phyloP scores from a whole-genome alignment of 495 filamentous ascomycete species.

The Penicillium cataractarum region DNA sequence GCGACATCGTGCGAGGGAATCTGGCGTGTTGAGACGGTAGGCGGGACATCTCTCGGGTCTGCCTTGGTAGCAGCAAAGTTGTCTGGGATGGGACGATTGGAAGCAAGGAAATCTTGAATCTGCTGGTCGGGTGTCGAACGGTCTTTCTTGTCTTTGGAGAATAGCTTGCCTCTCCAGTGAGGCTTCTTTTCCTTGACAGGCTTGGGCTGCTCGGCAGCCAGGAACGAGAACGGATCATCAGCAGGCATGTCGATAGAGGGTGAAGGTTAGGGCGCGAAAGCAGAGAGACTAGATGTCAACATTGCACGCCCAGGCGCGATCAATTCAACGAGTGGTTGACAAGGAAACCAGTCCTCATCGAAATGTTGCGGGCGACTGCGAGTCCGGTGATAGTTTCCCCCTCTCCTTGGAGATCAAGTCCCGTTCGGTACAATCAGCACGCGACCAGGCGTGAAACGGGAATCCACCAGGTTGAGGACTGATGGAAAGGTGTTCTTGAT shows the following conservation, averaged over 20 bases:
- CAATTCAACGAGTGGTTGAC: slow-evolving; percentile 10
- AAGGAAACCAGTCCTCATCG: slow-evolving; percentile 25
- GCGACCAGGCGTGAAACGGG: neutral
- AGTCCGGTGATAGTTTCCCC: neutral
- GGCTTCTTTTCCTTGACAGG: slow-evolving; percentile 37
- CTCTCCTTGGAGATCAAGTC: slow-evolving; percentile 9
- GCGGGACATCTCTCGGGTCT: slow-evolving; percentile 22
- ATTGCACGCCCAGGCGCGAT: slow-evolving; percentile 20
- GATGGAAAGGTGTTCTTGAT: neutral
- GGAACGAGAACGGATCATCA: slow-evolving; percentile 45
- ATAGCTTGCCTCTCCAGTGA: slow-evolving; percentile 54
- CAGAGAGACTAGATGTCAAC: slow-evolving; percentile 19
- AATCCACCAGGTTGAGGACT: neutral
- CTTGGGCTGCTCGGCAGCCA: slow-evolving; percentile 42
- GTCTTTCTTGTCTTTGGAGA: slow-evolving; percentile 47
- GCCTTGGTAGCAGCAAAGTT: slow-evolving; percentile 17
- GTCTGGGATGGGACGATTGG: slow-evolving; percentile 24
- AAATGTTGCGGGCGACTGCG: slow-evolving; percentile 5
- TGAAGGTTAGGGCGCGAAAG: slow-evolving; percentile 11
- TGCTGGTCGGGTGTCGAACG: slow-evolving; percentile 36
- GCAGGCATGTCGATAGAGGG: slow-evolving; percentile 40
- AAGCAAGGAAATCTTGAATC: slow-evolving; percentile 51
- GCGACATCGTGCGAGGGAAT: slow-evolving; percentile 34
- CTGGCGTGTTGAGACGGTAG: slow-evolving; percentile 24
- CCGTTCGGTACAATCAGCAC: slow-evolving; percentile 2